Percentiles rank a stretch among this genome's conserved stretches.
These are phyloP conservation scores for Magnolia kwangsiensis DNA, from an alignment of 164 flowering plant genomes.

Conservation along the genomic window DNA sequence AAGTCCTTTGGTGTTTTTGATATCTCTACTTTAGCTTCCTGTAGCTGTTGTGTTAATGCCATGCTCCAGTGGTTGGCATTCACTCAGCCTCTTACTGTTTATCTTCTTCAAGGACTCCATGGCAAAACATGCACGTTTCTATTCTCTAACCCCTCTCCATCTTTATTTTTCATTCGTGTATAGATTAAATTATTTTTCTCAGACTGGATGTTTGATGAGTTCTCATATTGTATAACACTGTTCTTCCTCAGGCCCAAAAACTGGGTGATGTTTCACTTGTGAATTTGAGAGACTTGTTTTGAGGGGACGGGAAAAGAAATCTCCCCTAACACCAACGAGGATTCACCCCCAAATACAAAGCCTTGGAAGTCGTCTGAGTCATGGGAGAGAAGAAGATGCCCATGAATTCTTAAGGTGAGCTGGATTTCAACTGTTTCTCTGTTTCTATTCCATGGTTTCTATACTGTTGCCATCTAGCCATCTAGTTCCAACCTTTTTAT, in stretches of 20 bases:
- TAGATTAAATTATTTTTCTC: neutral
- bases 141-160: slow-evolving; percentile 5
- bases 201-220: neutral
- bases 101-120: slow-evolving; percentile 80
- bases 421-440: neutral
- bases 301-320: slow-evolving; percentile 61
- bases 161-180: too few species aligned
- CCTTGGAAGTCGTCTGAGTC: slow-evolving; percentile 45
- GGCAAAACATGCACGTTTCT: slow-evolving; percentile 59
- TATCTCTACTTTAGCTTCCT: slow-evolving; percentile 14
- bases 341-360: slow-evolving; percentile 47
- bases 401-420: slow-evolving; percentile 88
- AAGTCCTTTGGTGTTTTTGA: neutral
- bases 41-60: slow-evolving; percentile 96
- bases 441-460: neutral
- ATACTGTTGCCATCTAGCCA: neutral
- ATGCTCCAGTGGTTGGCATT: slow-evolving; percentile 93
- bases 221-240: neutral
- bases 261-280: slow-evolving; percentile 86
- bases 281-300: slow-evolving; percentile 68
- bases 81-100: slow-evolving; percentile 86
- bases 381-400: slow-evolving; percentile 69
- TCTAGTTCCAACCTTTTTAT: neutral
- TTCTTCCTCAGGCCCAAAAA: slow-evolving; percentile 48
- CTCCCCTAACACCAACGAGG: slow-evolving; percentile 61